These are phyloP conservation scores for Mycena sanguinolenta DNA, from an alignment of 768 basidiomycete genomes.

Conservation along the genomic window DNA sequence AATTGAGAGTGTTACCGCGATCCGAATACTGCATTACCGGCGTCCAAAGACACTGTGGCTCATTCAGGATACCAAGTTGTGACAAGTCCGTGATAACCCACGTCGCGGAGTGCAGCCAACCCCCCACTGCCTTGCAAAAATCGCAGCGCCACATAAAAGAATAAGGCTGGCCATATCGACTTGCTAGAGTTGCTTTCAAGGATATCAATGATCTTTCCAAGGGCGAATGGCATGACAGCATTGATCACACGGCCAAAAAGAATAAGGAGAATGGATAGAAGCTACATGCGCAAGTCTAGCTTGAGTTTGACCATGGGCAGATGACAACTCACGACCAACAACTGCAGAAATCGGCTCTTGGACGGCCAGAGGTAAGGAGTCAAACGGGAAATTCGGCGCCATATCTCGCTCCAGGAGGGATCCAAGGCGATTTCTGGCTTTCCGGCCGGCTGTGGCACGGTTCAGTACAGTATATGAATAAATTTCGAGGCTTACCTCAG, in stretches of 20 bases:
- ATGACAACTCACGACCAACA: conserved; percentile 67
- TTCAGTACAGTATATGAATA: not conserved
- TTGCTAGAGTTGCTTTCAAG: conserved; percentile 61
- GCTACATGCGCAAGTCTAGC: conserved; percentile 49
- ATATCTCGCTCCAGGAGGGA: conserved; percentile 80
- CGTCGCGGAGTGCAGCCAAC: conserved; percentile 75
- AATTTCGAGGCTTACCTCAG: conserved; percentile 49
- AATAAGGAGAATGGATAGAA: conserved; percentile 78
- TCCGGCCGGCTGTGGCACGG: conserved; percentile 47
- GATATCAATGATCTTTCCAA: conserved; percentile 73
- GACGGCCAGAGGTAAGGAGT: conserved; percentile 90
- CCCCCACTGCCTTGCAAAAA: conserved; percentile 86
- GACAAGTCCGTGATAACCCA: conserved; percentile 40
- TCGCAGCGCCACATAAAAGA: conserved; percentile 75
- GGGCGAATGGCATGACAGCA: conserved; percentile 74
- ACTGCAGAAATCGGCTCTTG: conserved; percentile 73
- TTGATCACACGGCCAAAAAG: conserved; percentile 84
- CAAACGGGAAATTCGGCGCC: conserved; percentile 73
- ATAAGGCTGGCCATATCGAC: conserved; percentile 78
- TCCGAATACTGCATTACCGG: conserved; percentile 94
- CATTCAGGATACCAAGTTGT: not conserved
- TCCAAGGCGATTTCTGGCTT: conserved; percentile 71
- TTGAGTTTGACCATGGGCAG: conserved; percentile 11
- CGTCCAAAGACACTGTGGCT: conserved; percentile 75
- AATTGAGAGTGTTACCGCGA: conserved; percentile 56